phyloP scores from a whole-genome alignment of 2,329 filamentous ascomycete species.

The Coccinonectria pachysandricola region DNA sequence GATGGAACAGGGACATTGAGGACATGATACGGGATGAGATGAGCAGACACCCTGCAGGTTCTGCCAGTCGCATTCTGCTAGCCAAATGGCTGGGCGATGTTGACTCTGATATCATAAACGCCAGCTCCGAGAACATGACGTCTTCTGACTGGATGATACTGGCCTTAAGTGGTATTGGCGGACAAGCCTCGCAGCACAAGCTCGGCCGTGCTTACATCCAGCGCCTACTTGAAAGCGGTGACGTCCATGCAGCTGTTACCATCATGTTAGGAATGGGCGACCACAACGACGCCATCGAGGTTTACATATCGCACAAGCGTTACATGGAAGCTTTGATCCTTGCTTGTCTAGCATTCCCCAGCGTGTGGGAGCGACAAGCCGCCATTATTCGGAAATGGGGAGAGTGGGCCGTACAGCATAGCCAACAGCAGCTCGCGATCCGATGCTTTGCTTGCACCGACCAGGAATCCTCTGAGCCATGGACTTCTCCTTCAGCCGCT shows the following conservation, averaged over 20 bases:
- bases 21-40: constrained; percentile 79
- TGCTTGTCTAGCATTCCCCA: constrained; percentile 70
- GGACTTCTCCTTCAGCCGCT: constrained; percentile 72
- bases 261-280: constrained; percentile 90
- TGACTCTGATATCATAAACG: constrained; percentile 68
- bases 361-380: constrained; percentile 84
- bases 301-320: constrained; percentile 83
- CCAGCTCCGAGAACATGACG: constrained; percentile 77
- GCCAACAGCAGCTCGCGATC: constrained; percentile 82
- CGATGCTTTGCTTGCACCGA: constrained; percentile 89
- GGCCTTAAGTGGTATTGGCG: constrained; percentile 79
- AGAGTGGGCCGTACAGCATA: constrained; percentile 77
- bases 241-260: constrained; percentile 84
- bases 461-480: constrained; percentile 73
- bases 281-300: constrained; percentile 87
- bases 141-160: constrained; percentile 96
- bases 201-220: constrained; percentile 86
- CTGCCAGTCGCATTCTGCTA: constrained; percentile 69
- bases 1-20: constrained; percentile 80
- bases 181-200: constrained; percentile 69
- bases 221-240: constrained; percentile 76
- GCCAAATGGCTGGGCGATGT: constrained; percentile 89
- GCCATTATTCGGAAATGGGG: constrained; percentile 91
- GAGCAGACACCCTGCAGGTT: constrained; percentile 60
- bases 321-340: constrained; percentile 91